Evolutionary conservation across 139 green algal genomes (phyloP), one percentile per base, ranked within the genome.

Genomic region (Penium margaritaceum): DNA sequence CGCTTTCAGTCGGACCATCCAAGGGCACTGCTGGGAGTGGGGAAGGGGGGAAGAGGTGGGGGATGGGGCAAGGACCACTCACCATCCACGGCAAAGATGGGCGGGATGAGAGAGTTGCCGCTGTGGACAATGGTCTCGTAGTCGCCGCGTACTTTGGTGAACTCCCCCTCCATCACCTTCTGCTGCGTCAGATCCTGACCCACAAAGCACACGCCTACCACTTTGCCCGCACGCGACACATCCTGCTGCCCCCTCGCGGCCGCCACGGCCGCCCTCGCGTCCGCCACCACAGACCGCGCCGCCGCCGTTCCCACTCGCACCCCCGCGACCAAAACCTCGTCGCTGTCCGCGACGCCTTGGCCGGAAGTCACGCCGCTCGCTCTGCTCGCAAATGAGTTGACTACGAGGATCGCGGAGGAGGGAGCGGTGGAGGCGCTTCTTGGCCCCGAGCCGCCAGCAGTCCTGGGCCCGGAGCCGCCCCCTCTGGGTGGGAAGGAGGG

Each of bases 131-230:
- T 79, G 1, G 51, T 41, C 19, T 29, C 24, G 41, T 79, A 79
- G 33, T 79, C 72, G 1, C 72, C 72, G 21, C 47, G n/a, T 12
- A 57, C 30, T 17, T 37, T 30, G 0, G 72, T 79, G 61, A 68
- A 79, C 63, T 73, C 74, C 61, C 72, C 72, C 63, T 46, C 7
- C 47, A 79, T 61, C 21, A 44, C 12, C 72, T 79, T 79, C 39
- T 79, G 34, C 6, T 21, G 27, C 12, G 72, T 79, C 19, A 79
- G 14, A 35, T 79, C 72, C 72, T 79, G 72, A 15, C 72, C 72
- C 44, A 79, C 72, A 36, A 72, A 79, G 72, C 72, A 79, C 24
- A 79, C 72, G 17, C 72, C 72, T 9, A 79, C 72, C 41, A 79
- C 62, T 14, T 64, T 19, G 61, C 74, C 71, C 58, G n/a, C 30